Evolutionary conservation across 83 land plant species (phyloP), one percentile per base, ranked within the genome.

Genomic region (Diphasiastrum complanatum): DNA sequence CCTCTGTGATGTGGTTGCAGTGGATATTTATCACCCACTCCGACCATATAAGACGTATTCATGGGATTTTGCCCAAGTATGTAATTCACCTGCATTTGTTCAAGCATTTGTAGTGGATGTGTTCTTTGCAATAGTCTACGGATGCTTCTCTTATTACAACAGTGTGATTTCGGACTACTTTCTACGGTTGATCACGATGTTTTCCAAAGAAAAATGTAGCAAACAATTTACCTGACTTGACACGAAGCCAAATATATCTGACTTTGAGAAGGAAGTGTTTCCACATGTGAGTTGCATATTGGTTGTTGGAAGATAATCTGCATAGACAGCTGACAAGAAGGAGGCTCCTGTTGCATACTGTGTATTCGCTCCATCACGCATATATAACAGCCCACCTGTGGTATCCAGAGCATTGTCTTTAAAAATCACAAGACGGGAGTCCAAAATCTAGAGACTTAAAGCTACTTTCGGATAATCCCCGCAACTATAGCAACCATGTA

Each of bases 41-140:
- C 97, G 5, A 82, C 97, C 97, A 91, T 91, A 76, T 91, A 91
- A 24, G 97, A 91, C 50, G 78, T 65, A 23, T 73, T 62, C 61
- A 24, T 1, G 0, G 97, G 97, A 62, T 86, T 87, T 5, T 56
- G 61, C 0, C 97, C 97, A 31, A 91, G 64, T 5, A 91, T 23
- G 67, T 91, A 91, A 55, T 91, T 83, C 47, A 83, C 83, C 96
- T 89, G 77, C 72, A 69, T 38, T 38, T 38, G 8, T 38, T 8
- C 14, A 8, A n/a, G n/a, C n/a, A n/a, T n/a, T n/a, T n/a, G n/a
- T n/a, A n/a, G n/a, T n/a, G n/a, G n/a, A n/a, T n/a, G n/a, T n/a
- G n/a, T n/a, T n/a, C n/a, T n/a, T n/a, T n/a, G n/a, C n/a, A n/a
- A n/a, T n/a, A n/a, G n/a, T n/a, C n/a, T n/a, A n/a, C n/a, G n/a